phyloP scores from a whole-genome alignment of 1,284 basidiomycete species.

The Inonotus obliquus region DNA sequence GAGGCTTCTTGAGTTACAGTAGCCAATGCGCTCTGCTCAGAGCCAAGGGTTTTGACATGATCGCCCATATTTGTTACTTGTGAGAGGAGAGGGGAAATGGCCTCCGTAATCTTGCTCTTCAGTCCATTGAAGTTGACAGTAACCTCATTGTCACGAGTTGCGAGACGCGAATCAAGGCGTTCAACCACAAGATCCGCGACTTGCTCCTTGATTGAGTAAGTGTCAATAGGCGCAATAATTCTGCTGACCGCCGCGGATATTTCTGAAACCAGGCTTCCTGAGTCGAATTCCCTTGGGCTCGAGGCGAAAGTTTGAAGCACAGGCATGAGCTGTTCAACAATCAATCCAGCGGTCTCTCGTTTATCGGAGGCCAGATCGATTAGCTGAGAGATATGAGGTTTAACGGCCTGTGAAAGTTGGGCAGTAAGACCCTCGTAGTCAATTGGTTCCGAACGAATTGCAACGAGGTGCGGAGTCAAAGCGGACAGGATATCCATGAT shows the following conservation, averaged over 20 bases:
- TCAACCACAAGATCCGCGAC: slow-evolving; percentile 82
- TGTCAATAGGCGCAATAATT: slow-evolving; percentile 68
- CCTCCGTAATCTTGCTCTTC: slow-evolving; percentile 48
- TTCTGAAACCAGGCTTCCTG: slow-evolving; percentile 48
- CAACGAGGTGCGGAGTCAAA: slow-evolving; percentile 55
- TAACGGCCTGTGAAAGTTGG: slow-evolving; percentile 75
- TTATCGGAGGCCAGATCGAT: slow-evolving; percentile 84
- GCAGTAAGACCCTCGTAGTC: slow-evolving; percentile 74
- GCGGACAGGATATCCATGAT: slow-evolving; percentile 54
- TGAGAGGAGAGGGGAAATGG: slow-evolving; percentile 43
- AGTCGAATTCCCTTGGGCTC: slow-evolving; percentile 42
- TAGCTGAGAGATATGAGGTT: slow-evolving; percentile 79
- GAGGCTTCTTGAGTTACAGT: neutral
- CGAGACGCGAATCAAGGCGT: slow-evolving; percentile 70
- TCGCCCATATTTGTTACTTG: slow-evolving; percentile 40
- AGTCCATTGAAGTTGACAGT: slow-evolving; percentile 59
- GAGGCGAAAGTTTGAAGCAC: slow-evolving; percentile 47
- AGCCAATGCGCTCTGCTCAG: slow-evolving; percentile 4
- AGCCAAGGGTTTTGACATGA: neutral
- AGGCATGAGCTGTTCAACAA: slow-evolving; percentile 69
- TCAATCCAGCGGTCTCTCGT: slow-evolving; percentile 75
- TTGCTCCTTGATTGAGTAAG: slow-evolving; percentile 79
- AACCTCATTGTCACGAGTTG: slow-evolving; percentile 57
- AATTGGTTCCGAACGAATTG: slow-evolving; percentile 56
- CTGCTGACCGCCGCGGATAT: slow-evolving; percentile 63